Conservation (phyloP, 2,329 filamentous ascomycete genomes). For the Apiospora phragmitis region DNA sequence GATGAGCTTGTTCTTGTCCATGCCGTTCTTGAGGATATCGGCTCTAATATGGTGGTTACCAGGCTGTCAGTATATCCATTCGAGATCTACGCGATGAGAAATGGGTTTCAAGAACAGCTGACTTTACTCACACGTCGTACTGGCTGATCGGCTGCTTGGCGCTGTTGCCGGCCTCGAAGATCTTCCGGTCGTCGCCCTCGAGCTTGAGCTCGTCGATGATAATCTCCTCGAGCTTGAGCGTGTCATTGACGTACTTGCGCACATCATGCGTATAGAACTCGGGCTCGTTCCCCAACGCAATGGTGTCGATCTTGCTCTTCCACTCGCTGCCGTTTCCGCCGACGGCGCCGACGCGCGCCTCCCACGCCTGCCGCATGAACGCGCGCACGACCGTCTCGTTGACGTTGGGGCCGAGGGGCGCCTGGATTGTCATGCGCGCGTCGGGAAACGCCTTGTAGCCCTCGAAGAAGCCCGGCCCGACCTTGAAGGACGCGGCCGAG, state of each 20-base stretch:
- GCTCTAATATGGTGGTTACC: neutral
- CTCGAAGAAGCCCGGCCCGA: constrained; percentile 15
- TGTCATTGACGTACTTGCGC: constrained; percentile 10
- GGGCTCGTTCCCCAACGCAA: constrained; percentile 17
- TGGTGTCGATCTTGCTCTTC: constrained; percentile 1
- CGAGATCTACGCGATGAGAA: neutral
- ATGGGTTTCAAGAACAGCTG: neutral
- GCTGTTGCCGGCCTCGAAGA: constrained; percentile 13
- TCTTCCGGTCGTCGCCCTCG: constrained; percentile 8
- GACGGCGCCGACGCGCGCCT: neutral
- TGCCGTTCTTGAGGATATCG: constrained; percentile 4
- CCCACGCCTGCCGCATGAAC: constrained; percentile 11
- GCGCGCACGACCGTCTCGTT: constrained; percentile 11
- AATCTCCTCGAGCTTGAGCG: constrained; percentile 3
- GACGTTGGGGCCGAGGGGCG: constrained; percentile 5
- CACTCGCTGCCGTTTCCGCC: neutral
- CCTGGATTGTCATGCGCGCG: constrained; percentile 15
- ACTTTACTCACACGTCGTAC: constrained; percentile 7
- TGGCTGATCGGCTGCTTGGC: neutral
- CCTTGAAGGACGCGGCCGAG: constrained; percentile 5
- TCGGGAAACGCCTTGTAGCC: constrained; percentile 12
- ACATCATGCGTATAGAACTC: constrained; percentile 9
- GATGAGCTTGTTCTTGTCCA: constrained; percentile 11
- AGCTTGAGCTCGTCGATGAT: constrained; percentile 14
- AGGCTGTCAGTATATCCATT: neutral